A percentile compares a stretch with the other conserved stretches of the same genome.
These are phyloP conservation scores for Croton laevigatus DNA, from an alignment of 441 rosid genomes.

Conservation along the genomic window DNA sequence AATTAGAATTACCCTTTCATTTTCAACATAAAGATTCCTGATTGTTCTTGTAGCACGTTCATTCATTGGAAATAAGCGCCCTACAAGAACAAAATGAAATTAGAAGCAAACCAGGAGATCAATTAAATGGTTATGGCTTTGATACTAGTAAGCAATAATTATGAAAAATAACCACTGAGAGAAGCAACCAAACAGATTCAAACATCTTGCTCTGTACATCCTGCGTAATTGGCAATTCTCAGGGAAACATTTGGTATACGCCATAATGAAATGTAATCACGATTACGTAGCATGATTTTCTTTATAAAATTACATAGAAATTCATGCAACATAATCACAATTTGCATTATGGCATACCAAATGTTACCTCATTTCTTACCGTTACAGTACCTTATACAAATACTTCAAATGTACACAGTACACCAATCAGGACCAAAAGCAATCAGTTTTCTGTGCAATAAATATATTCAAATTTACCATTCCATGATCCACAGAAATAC, in stretches of 20 bases:
- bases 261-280: no score
- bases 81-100: constrained; percentile 32
- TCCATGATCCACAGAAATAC: background rate
- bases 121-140: no score
- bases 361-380: no score
- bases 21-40: constrained; percentile 82
- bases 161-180: background rate
- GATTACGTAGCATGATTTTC: no score
- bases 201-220: background rate
- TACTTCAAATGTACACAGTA: background rate
- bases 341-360: no score
- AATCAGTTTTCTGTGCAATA: background rate
- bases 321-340: no score
- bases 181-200: constrained; percentile 1
- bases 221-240: background rate
- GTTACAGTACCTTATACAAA: background rate
- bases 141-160: constrained; percentile 5
- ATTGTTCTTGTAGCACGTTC: constrained; percentile 94
- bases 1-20: constrained; percentile 76
- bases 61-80: constrained; percentile 71
- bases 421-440: background rate
- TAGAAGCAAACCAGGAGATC: constrained; percentile 12
- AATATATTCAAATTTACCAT: background rate
- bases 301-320: no score
- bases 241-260: no score